phyloP scores from a whole-genome alignment of 192 early-diverging fungal genomes.

The Backusella australiensis region DNA sequence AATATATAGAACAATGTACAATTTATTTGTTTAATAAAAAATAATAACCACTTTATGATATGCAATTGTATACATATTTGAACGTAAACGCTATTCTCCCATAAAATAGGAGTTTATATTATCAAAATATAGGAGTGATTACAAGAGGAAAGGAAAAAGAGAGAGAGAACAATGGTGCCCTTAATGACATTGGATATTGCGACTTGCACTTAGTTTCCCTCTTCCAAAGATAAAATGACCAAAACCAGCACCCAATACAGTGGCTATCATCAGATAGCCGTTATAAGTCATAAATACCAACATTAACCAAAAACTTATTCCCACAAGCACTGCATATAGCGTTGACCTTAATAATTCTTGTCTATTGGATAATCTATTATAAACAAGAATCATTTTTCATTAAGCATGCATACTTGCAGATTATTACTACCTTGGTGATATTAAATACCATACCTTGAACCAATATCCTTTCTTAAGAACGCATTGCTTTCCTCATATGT shows the following conservation, averaged over 20 bases:
- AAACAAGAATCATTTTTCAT: not conserved
- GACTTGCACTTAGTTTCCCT: conserved; percentile 18
- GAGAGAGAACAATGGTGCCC: not conserved
- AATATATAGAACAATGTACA: not conserved
- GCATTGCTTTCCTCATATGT: not conserved
- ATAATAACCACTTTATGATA: not conserved
- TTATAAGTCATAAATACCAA: conserved; percentile 87
- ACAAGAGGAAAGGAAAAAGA: not conserved
- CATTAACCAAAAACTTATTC: conserved; percentile 73
- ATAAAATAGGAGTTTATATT: not conserved
- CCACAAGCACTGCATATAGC: conserved; percentile 63
- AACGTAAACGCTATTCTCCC: not conserved
- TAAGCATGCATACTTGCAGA: not conserved
- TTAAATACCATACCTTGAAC: not conserved
- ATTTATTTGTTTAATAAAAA: not conserved
- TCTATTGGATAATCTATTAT: conserved; percentile 10
- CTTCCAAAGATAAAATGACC: conserved; percentile 57
- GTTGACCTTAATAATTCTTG: conserved; percentile 60
- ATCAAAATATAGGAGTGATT: not conserved
- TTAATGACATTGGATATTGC: conserved; percentile 32
- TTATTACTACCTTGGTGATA: not conserved
- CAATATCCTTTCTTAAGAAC: not conserved
- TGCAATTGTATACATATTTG: not conserved
- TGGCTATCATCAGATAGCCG: conserved; percentile 67
- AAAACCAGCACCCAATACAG: conserved; percentile 63